Evolutionary conservation across 1,284 basidiomycete genomes (phyloP), one percentile per base, ranked within the genome.

Genomic region (Gastroboletus turbinatus): DNA sequence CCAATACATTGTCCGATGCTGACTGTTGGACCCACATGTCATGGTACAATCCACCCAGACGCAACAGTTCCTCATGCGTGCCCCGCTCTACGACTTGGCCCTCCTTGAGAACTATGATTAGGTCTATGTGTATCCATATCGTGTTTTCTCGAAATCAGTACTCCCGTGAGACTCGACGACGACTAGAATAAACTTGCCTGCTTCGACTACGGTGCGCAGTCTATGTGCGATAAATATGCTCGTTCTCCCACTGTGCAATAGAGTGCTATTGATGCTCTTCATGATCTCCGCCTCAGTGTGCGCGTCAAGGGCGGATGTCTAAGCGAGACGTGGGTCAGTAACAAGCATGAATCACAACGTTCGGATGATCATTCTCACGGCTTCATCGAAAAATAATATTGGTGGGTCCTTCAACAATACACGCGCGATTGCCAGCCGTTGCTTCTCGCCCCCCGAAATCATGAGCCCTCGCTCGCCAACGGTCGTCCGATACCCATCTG

Each of bases 371-470:
- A 50, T 39, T 78, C 90, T 70, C 64, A 93, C 93, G 33, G 97
- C 96, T 75, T 99, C 96, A 68, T 99, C 96, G 67, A 99, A 98
- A 78, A 99, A 98, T 66, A 98, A 69, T 66, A 98, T 97, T 4
- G 88, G 87, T 0, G 96, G 94, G 71, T 99, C 90, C 76, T 98
- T 98, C 48, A 99, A 75, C 64, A 99, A 74, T 43, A 97, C 85
- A 17, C 97, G 78, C 6, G 96, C 97, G 14, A 99, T 92, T 0
- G 96, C 97, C 61, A 99, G 73, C 43, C 97, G 77, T 78, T 99
- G 96, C 74, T 99, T 98, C 79, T 99, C 96, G 0, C 97, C 96
- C 0, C 96, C 96, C 16, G 92, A 95, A 55, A 99, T 94, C 97
- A 99, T 98, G 67, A 98, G 73, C 1, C 96, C 96, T 25, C 96